Evolutionary conservation across 257 asterid species (phyloP).

Genomic region (Hygrophila difformis): DNA sequence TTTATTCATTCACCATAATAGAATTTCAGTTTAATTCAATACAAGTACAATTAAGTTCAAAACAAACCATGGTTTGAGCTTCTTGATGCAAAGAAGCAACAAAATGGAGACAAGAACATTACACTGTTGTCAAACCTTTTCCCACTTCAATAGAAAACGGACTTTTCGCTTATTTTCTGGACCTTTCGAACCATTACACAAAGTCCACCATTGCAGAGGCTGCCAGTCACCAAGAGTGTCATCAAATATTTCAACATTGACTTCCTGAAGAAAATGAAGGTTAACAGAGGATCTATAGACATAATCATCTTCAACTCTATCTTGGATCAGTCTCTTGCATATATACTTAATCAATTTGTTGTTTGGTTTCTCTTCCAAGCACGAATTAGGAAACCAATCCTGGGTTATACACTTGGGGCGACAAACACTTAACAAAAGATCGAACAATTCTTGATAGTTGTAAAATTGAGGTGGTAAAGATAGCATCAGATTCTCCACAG

Average conservation of each 20-base stretch:
- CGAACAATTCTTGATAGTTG: background rate
- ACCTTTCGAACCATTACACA: background rate
- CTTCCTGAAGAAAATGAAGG: conserved; percentile 2
- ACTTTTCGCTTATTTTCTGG: too few species aligned
- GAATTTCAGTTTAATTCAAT: too few species aligned
- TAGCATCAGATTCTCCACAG: conserved; percentile 1
- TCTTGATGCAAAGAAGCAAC: too few species aligned
- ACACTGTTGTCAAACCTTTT: too few species aligned
- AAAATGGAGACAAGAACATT: too few species aligned
- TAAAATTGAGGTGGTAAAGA: background rate
- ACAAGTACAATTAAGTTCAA: too few species aligned
- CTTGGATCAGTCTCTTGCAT: background rate
- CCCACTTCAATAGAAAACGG: background rate
- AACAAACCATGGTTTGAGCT: too few species aligned
- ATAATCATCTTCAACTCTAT: too few species aligned
- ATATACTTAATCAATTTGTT: background rate
- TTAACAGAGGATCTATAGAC: background rate
- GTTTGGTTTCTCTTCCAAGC: background rate
- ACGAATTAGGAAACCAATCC: background rate
- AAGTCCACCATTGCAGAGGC: background rate
- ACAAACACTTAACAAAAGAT: conserved; percentile 10
- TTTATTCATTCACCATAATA: too few species aligned
- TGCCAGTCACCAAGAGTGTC: conserved; percentile 4
- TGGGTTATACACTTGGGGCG: conserved; percentile 6
- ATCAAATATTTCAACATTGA: background rate